Evolutionary conservation across 2,329 filamentous ascomycete species (phyloP).

Genomic region (Apiospora marii): DNA sequence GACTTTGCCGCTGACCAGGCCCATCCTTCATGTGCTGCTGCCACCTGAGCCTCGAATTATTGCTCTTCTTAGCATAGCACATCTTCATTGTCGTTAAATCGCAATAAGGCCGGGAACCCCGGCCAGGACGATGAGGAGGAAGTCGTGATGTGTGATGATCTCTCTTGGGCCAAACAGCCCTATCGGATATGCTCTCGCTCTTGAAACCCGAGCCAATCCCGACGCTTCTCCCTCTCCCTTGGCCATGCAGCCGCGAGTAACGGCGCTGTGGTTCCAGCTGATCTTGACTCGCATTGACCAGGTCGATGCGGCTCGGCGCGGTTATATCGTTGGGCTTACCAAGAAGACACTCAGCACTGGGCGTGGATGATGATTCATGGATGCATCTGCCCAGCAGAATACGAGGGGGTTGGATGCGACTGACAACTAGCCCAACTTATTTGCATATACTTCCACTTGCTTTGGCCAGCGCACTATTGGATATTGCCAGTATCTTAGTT

Average conservation of each 20-base stretch:
- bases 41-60: neutral
- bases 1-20: neutral
- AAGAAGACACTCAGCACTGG: neutral
- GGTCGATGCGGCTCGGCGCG: neutral
- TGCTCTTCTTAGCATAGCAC: neutral
- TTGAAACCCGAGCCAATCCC: neutral
- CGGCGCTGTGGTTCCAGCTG: neutral
- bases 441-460: neutral
- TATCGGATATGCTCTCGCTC: neutral
- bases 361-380: slow-evolving; percentile 2
- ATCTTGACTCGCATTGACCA: slow-evolving; percentile 12
- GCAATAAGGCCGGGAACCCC: neutral
- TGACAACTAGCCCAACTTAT: neutral
- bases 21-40: neutral
- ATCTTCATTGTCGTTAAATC: neutral
- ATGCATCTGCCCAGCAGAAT: neutral
- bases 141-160: neutral
- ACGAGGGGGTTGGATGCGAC: slow-evolving; percentile 6
- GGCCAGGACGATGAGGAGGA: neutral
- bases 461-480: neutral
- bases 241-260: neutral
- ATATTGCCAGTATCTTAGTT: neutral
- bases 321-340: neutral
- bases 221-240: neutral
- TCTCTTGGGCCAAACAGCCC: neutral